Base-by-base conservation (phyloP, 2,329 filamentous ascomycete genomes). In the Juglanconis oblonga region DNA sequence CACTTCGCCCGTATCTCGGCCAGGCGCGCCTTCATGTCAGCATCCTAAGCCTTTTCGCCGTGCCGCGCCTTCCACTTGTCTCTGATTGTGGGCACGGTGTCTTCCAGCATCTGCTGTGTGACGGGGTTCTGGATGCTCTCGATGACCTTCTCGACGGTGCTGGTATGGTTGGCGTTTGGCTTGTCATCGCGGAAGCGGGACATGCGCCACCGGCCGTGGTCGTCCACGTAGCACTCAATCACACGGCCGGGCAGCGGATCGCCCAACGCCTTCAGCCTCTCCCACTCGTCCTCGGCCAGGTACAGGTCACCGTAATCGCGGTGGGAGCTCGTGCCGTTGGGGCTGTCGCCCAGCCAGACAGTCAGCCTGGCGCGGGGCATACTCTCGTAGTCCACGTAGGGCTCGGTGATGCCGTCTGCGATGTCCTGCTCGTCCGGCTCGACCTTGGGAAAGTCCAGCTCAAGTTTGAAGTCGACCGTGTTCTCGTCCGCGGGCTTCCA, bases 401-500 rank as follows among this genome's bases (percentile, higher is more conserved):
- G 80, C 48, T 85, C 80, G 0, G 81, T 82, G 40, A 84, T 74
- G 17, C 87, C 88, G 17, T 90, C 88, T 38, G 85, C 84, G 50
- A 85, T 83, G 67, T 95, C 89, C 14, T 80, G 75, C 13, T 85
- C 82, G 68, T 88, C 84, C 1, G 89, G 88, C 61, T 90, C 83
- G n/a, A 89, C 79, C 0, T 80, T 70, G 0, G 90, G 89, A 69
- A 97, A 98, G 11, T 83, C 80, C 48, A 99, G 82, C 55, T 84
- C 85, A 67, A 98, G 82, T 47, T 89, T 85, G 73, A 97, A 97
- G 73, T 99, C 95, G 67, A 99, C 87, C 0, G 92, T 96, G 77
- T 99, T 99, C 73, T 99, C 95, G 65, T 91, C 82, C 4, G 92
- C 91, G 0, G 94, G 92, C 76, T 99, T 99, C 95, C 95, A 99